Evolutionary conservation across 1,284 basidiomycete species (phyloP).

Genomic region (Wallemia mellicola): DNA sequence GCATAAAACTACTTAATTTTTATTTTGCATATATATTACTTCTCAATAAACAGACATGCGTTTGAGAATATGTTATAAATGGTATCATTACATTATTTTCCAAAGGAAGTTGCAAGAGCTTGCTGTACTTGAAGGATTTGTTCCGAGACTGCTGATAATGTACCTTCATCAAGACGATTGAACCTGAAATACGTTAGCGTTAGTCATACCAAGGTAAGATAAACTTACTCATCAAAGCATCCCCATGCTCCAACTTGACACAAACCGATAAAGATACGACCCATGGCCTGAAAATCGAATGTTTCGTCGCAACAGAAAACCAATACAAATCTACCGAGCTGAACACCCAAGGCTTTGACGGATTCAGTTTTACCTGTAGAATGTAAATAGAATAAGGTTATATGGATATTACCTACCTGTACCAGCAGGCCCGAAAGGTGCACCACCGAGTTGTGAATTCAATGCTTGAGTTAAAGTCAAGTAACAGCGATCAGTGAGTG

Average conservation of each 20-base stretch:
- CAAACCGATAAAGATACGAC: slow-evolving; percentile 88
- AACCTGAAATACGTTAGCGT: slow-evolving; percentile 12
- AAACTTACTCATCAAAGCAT: slow-evolving; percentile 62
- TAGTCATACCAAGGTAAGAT: background rate
- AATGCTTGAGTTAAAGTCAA: slow-evolving; percentile 87
- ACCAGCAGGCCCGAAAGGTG: slow-evolving; percentile 93
- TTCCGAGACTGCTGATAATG: slow-evolving; percentile 90
- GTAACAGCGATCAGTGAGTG: slow-evolving; percentile 90
- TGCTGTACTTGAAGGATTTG: slow-evolving; percentile 98
- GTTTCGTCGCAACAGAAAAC: slow-evolving; percentile 99
- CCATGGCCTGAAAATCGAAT: slow-evolving; percentile 99
- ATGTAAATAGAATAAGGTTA: no score
- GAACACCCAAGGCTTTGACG: slow-evolving; percentile 91
- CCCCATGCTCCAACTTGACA: slow-evolving; percentile 99
- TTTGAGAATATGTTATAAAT: no score
- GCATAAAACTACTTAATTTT: no score
- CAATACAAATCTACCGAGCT: slow-evolving; percentile 84
- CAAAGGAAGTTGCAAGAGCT: slow-evolving; percentile 27
- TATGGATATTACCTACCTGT: no score
- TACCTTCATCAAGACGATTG: slow-evolving; percentile 90
- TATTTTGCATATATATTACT: no score
- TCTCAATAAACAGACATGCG: no score
- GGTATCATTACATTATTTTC: background rate
- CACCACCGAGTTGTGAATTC: slow-evolving; percentile 75
- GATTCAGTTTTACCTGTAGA: slow-evolving; percentile 99